Evolutionary conservation across 352 stramenopile species (phyloP), one percentile per base, ranked within the genome.

Genomic region (Saprolegnia parasitica): DNA sequence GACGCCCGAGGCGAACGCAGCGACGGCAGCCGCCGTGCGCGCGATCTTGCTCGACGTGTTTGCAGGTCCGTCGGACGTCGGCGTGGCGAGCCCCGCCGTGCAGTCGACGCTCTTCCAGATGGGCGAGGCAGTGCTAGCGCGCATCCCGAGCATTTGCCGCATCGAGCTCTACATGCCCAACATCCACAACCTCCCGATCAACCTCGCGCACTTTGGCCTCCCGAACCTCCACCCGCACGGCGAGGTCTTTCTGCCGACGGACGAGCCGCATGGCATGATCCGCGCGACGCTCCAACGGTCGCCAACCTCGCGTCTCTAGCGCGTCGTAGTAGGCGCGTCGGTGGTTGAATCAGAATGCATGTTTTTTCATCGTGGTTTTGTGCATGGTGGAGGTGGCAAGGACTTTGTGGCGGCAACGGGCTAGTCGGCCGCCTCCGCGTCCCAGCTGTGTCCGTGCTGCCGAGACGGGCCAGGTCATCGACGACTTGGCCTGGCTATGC

Each of bases 211-310:
- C 71, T 95, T 95, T 63, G 86, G 86, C 20, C 76, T 94, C 60
- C 83, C 84, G 74, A 96, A 96, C 74, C 88, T 82, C 57, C 84
- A 96, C 73, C 83, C 89, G 55, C 90, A 92, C 50, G 88, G 88
- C n/a, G 79, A 95, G 65, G 84, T 96, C 42, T 95, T 96, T 62
- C 76, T 91, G 49, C 86, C 88, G 8, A 93, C 83, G 39, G 82
- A 90, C 57, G 86, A 96, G 73, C 89, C 89, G 10, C 84, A 96
- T 65, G 88, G 88, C 37, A 95, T 96, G 66, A 96, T 96, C 68
- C 84, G 88, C 45, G 86, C 86, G 32, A 93, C 83, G 49, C n/a
- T n/a, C n/a, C n/a, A n/a, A n/a, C n/a, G n/a, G 81, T 95, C 71
- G 83, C 86, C 73, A 78, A 79, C 65, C 71, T 78, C 13, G 76